Percentiles rank a stretch among this genome's conserved stretches.
These are phyloP conservation scores for Chondrus crispus DNA, from an alignment of 23 red algal genomes.

Conservation along the genomic window DNA sequence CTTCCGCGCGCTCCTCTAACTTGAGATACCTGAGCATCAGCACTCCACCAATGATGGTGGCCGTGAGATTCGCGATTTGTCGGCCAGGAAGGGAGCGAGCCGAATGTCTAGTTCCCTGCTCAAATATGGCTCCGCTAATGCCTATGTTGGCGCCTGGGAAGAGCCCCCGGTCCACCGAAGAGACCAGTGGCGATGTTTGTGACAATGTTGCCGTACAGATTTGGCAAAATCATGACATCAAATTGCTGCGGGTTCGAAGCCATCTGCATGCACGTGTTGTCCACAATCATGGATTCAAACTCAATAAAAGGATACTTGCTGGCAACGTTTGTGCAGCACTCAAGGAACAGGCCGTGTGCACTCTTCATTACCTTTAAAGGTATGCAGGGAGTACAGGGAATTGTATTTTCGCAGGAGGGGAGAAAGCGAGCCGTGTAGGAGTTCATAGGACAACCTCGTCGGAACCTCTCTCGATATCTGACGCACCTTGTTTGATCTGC, in stretches of 20 bases:
- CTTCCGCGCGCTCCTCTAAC: constrained; percentile 65
- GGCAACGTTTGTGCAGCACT: constrained; percentile 71
- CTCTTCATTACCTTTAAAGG: constrained; percentile 98
- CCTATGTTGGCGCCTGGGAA: constrained; percentile 92
- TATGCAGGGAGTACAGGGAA: too few species aligned
- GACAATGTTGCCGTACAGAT: constrained; percentile 98
- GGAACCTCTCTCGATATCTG: too few species aligned
- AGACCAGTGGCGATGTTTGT: constrained; percentile 84
- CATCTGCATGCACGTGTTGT: constrained; percentile 94
- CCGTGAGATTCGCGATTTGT: constrained; percentile 87
- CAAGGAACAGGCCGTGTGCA: constrained; percentile 90
- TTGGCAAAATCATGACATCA: constrained; percentile 95
- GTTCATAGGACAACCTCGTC: too few species aligned
- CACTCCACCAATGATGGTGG: constrained; percentile 76
- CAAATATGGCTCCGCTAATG: constrained; percentile 76
- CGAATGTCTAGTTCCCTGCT: constrained; percentile 89
- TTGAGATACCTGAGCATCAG: constrained; percentile 92
- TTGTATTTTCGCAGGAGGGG: too few species aligned
- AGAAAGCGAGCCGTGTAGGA: too few species aligned
- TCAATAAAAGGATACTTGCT: constrained; percentile 92
- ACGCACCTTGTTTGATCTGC: too few species aligned
- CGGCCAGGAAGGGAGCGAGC: constrained; percentile 78
- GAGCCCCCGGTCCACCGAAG: constrained; percentile 86
- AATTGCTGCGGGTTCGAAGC: constrained; percentile 88
- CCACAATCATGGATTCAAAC: constrained; percentile 90